Percentiles rank a stretch among this genome's conserved stretches.
These are phyloP conservation scores for Boletus coccyginus DNA, from an alignment of 768 basidiomycete species.

Conservation along the genomic window DNA sequence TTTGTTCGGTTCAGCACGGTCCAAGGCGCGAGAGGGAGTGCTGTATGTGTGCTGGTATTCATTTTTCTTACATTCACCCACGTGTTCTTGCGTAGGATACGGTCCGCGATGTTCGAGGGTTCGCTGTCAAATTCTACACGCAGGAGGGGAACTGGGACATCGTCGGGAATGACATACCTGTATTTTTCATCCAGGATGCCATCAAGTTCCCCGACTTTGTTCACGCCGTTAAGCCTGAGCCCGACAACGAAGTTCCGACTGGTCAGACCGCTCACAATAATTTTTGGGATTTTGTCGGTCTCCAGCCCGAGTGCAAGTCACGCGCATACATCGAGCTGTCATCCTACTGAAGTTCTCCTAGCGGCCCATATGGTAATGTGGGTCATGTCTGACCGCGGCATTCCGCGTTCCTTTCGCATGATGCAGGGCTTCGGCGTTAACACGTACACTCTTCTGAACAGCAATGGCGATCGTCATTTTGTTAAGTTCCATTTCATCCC, in stretches of 20 bases:
- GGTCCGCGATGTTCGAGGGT: slow-evolving; percentile 84
- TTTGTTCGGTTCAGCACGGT: slow-evolving; percentile 89
- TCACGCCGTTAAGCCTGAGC: slow-evolving; percentile 85
- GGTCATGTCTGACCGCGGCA: slow-evolving; percentile 80
- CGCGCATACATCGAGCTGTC: not conserved
- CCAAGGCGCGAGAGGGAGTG: slow-evolving; percentile 75
- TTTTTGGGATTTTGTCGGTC: slow-evolving; percentile 81
- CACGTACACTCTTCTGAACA: slow-evolving; percentile 74
- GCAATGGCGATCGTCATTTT: slow-evolving; percentile 63
- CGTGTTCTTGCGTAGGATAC: slow-evolving; percentile 46
- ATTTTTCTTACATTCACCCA: not conserved
- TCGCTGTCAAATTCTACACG: slow-evolving; percentile 82
- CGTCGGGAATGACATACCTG: slow-evolving; percentile 80
- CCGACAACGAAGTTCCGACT: slow-evolving; percentile 74
- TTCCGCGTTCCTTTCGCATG: slow-evolving; percentile 84
- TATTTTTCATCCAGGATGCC: slow-evolving; percentile 79
- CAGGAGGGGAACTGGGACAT: slow-evolving; percentile 86
- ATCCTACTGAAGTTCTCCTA: slow-evolving; percentile 24
- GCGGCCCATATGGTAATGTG: slow-evolving; percentile 79
- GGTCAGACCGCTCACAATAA: slow-evolving; percentile 77
- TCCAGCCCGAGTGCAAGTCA: slow-evolving; percentile 59
- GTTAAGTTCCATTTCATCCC: slow-evolving; percentile 89
- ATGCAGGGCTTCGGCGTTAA: slow-evolving; percentile 92
- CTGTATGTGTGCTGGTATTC: slow-evolving; percentile 44
- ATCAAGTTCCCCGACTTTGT: slow-evolving; percentile 86